Base-by-base conservation (phyloP, 768 basidiomycete species). In the Collybiopsis luxurians region DNA sequence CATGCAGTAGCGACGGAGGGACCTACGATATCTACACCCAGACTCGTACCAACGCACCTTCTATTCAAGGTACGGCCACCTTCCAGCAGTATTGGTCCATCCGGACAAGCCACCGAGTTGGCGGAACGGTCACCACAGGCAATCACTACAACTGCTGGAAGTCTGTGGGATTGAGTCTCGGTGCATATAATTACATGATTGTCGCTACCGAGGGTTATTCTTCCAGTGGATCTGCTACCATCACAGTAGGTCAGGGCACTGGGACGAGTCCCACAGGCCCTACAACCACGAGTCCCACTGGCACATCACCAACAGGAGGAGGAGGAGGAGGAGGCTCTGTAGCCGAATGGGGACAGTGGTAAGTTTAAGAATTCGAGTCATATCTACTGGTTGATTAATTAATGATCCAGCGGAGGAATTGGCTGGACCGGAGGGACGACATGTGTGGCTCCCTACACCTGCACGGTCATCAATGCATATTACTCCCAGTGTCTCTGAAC, bases 61-160 rank as follows among this genome's bases (percentile, higher is more conserved):
- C 31, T 13, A 5, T 34, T 13, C 13, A 34, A 13, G 31, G 31
- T 13, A 34, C 31, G 13, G 31, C 31, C 13, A 79, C 77, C 23
- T 79, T 80, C 69, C 61, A 73, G 58, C 78, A 79, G 59, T 80
- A 67, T 69, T 79, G 76, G 76, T 74, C 74, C 50, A 69, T 80
- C 52, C 74, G 79, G 56, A 67, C 66, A 45, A 59, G 66, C 30
- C 67, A 75, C 53, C 70, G 68, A 47, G 65, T 68, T 57, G 63
- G 69, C 34, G 73, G 73, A 11, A 69, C 65, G 12, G 69, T 78
- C 24, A 72, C 65, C 54, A 67, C 68, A 11, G 62, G 58, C 13
- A 71, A 70, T 70, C 78, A 79, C 70, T 76, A 78, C 65, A 71
- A 70, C 48, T 77, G 76, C 1, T 79, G 78, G 78, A 60, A 55